Evolutionary conservation across 2,329 filamentous ascomycete species (phyloP).

Genomic region (Lachnellula arida): DNA sequence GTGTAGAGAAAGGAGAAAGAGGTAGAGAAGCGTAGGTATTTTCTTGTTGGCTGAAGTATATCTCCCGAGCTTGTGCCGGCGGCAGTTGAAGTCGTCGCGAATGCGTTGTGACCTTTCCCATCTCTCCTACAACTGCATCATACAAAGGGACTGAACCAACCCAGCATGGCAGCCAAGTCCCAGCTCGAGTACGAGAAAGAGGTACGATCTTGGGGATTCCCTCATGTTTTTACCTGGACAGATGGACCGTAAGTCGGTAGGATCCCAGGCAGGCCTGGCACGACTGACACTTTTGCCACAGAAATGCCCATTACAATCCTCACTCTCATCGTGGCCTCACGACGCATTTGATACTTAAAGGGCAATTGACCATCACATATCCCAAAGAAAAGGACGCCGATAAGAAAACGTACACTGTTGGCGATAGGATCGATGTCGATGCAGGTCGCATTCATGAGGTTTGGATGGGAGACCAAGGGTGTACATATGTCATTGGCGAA

Average conservation of each 20-base stretch:
- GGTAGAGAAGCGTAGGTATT: neutral
- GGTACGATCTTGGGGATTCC: conserved; percentile 66
- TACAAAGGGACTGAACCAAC: no score
- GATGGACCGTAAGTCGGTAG: conserved; percentile 56
- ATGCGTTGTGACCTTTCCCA: no score
- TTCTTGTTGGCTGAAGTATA: neutral
- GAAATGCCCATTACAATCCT: conserved; percentile 63
- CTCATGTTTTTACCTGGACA: conserved; percentile 66
- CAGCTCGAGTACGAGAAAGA: conserved; percentile 51
- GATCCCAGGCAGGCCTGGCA: neutral
- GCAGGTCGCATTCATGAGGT: conserved; percentile 62
- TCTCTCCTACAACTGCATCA: neutral
- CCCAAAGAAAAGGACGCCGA: conserved; percentile 50
- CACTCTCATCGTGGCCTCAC: conserved; percentile 61
- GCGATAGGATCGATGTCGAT: conserved; percentile 62
- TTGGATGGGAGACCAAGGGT: conserved; percentile 61
- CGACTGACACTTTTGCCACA: conserved; percentile 32
- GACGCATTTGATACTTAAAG: conserved; percentile 63
- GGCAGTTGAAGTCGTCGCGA: no score
- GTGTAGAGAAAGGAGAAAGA: neutral
- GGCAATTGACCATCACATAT: conserved; percentile 62
- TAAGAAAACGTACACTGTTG: conserved; percentile 56
- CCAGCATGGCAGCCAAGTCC: conserved; percentile 32
- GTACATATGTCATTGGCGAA: conserved; percentile 64
- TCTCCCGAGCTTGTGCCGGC: neutral